Percentiles rank a stretch among this genome's conserved stretches.
Evolutionary conservation across 495 filamentous ascomycete genomes (phyloP).

Genomic region (Collariella sp.): DNA sequence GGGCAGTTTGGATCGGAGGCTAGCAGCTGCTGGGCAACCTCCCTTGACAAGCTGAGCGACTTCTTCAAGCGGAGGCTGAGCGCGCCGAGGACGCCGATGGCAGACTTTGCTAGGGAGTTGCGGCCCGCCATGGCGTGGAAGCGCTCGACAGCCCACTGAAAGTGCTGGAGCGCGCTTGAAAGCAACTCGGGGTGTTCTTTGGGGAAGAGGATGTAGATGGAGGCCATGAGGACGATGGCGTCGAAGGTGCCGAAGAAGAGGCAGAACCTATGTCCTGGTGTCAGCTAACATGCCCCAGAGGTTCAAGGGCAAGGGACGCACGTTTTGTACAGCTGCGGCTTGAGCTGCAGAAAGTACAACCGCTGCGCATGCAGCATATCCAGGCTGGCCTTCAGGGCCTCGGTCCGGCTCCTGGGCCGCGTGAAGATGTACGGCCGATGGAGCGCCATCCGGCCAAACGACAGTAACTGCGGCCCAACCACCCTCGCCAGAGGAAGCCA

Average conservation of each 20-base stretch:
- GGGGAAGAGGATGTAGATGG: slow-evolving; percentile 49
- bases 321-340: slow-evolving; percentile 47
- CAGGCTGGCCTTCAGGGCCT: slow-evolving; percentile 47
- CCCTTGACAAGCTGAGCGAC: slow-evolving; percentile 26
- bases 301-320: slow-evolving; percentile 17
- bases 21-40: slow-evolving; percentile 2
- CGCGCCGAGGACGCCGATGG: slow-evolving; percentile 43
- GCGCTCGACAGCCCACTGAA: slow-evolving; percentile 45
- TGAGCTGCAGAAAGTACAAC: slow-evolving; percentile 40
- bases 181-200: slow-evolving; percentile 36
- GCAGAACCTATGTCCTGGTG: slow-evolving; percentile 24
- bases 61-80: slow-evolving; percentile 39
- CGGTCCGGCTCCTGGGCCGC: slow-evolving; percentile 38
- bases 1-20: not conserved
- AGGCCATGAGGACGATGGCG: slow-evolving; percentile 51
- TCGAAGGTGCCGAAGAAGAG: slow-evolving; percentile 54
- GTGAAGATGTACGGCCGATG: slow-evolving; percentile 58
- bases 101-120: slow-evolving; percentile 45
- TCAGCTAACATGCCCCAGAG: not conserved
- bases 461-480: slow-evolving; percentile 37
- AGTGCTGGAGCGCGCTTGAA: slow-evolving; percentile 40
- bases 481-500: slow-evolving; percentile 45
- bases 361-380: slow-evolving; percentile 48
- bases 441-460: slow-evolving; percentile 51
- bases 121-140: slow-evolving; percentile 43